Conservation (phyloP, 495 filamentous ascomycete species). For the Aspergillus ostianus region DNA sequence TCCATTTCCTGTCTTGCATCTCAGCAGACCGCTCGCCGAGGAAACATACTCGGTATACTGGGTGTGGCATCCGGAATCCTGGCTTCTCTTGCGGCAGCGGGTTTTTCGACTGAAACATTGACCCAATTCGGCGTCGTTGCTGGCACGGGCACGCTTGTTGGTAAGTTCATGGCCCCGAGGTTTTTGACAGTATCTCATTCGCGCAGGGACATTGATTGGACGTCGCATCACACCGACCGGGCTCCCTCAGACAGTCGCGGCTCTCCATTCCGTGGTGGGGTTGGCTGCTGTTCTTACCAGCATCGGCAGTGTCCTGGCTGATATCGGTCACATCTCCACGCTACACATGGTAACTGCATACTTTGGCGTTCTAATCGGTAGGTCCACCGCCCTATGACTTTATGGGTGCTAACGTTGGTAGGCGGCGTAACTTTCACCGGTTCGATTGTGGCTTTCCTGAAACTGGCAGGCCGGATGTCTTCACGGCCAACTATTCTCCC, state of each 20-base stretch:
- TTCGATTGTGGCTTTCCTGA: slow-evolving; percentile 77
- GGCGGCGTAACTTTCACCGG: slow-evolving; percentile 81
- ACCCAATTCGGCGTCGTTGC: slow-evolving; percentile 73
- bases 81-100: slow-evolving; percentile 73
- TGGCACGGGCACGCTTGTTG: slow-evolving; percentile 58
- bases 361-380: slow-evolving; percentile 71
- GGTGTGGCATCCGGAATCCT: slow-evolving; percentile 76
- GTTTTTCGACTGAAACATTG: slow-evolving; percentile 69
- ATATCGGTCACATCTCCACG: slow-evolving; percentile 61
- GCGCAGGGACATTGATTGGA: slow-evolving; percentile 63
- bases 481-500: slow-evolving; percentile 67
- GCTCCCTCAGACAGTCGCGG: slow-evolving; percentile 78
- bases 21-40: slow-evolving; percentile 72
- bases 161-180: slow-evolving; percentile 18
- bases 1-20: slow-evolving; percentile 72
- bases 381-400: not conserved
- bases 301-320: slow-evolving; percentile 74
- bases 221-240: slow-evolving; percentile 78
- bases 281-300: slow-evolving; percentile 78
- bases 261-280: slow-evolving; percentile 79
- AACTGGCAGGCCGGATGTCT: slow-evolving; percentile 73
- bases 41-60: slow-evolving; percentile 77
- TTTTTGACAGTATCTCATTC: not conserved
- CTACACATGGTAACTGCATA: slow-evolving; percentile 78
- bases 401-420: slow-evolving; percentile 11